A percentile compares a stretch with the other conserved stretches of the same genome.
phyloP scores from a whole-genome alignment of 2,329 filamentous ascomycete genomes.

The Ceratocystis cacaofunesta region DNA sequence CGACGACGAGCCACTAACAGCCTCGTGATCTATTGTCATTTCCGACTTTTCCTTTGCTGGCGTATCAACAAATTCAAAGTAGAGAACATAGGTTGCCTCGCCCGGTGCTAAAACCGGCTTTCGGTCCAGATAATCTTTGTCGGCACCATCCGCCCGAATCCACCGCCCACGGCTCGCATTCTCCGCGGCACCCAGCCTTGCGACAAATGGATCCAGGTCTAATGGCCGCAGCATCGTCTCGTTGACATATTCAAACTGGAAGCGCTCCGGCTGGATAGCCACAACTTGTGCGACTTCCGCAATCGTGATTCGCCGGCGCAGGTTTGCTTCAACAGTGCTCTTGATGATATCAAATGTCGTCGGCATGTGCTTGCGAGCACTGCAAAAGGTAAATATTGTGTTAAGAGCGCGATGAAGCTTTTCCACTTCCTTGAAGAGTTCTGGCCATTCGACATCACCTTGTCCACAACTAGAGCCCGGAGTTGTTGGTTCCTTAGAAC shows the following conservation, averaged over 20 bases:
- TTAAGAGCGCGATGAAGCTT: slow-evolving; percentile 76
- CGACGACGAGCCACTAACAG: neutral
- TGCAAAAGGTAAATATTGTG: slow-evolving; percentile 88
- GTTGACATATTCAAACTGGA: slow-evolving; percentile 77
- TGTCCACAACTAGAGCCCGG: neutral
- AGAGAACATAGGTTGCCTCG: slow-evolving; percentile 45
- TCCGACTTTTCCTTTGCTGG: neutral
- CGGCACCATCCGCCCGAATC: slow-evolving; percentile 6
- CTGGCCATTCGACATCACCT: slow-evolving; percentile 46
- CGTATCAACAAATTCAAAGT: slow-evolving; percentile 86
- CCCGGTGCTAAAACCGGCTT: slow-evolving; percentile 1
- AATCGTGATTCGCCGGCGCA: slow-evolving; percentile 50
- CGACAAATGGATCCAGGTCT: slow-evolving; percentile 27
- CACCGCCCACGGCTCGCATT: neutral
- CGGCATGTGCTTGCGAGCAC: slow-evolving; percentile 76
- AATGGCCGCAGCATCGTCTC: slow-evolving; percentile 69
- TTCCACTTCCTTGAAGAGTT: slow-evolving; percentile 54
- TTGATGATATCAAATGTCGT: slow-evolving; percentile 87
- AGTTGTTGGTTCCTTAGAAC: neutral
- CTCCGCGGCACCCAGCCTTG: neutral
- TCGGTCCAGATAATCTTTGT: neutral
- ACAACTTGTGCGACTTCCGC: slow-evolving; percentile 75
- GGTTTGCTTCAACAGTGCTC: slow-evolving; percentile 70
- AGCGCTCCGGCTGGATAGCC: slow-evolving; percentile 57
- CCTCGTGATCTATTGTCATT: neutral